Evolutionary conservation across 257 asterid species (phyloP), one percentile per base, ranked within the genome.

Genomic region (Jasminum sambac): DNA sequence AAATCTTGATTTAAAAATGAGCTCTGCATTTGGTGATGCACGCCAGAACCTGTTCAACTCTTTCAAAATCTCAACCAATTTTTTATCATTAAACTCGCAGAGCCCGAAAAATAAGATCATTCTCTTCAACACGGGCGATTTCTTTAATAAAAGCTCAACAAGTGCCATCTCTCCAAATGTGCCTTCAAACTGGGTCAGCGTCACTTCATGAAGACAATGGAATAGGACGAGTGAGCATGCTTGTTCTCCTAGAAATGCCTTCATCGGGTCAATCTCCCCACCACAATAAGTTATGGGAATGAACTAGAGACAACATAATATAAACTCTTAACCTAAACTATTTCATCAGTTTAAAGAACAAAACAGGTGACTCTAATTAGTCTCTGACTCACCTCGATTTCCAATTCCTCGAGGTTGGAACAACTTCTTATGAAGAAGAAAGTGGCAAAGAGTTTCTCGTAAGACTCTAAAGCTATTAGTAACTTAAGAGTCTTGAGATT

Each of bases 11-110:
- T 39, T 39, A 43, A 39, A 26, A 63, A 44, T 63, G 60, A 73
- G 50, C 67, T 66, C 17, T 40, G 71, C 72, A 13, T 25, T 25
- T 38, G 44, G 67, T 26, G 77, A 73, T 26, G 67, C 62, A n/a
- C n/a, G n/a, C n/a, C n/a, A n/a, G n/a, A 42, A 67, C 8, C 14
- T 60, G 19, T 30, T 37, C 42, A 61, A 17, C 9, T 60, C 58
- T 61, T 44, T 61, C 19, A 73, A 11, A 4, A 43, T 11, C 16
- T 36, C 5, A 5, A 24, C 7, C n/a, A 21, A 43, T 3, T 42
- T 23, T 3, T 42, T 23, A 6, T 23, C 72, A 14, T 59, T 46
- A 26, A 19, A 12, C 11, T 11, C 46, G 8, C 17, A 26, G 4
- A 5, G 5, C 12, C 3, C 6, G 5, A 41, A 63, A 62, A 10